Percentiles rank a stretch among this genome's conserved stretches.
Conservation (phyloP, 2,329 filamentous ascomycete genomes). For the Aspergillus ustus region DNA sequence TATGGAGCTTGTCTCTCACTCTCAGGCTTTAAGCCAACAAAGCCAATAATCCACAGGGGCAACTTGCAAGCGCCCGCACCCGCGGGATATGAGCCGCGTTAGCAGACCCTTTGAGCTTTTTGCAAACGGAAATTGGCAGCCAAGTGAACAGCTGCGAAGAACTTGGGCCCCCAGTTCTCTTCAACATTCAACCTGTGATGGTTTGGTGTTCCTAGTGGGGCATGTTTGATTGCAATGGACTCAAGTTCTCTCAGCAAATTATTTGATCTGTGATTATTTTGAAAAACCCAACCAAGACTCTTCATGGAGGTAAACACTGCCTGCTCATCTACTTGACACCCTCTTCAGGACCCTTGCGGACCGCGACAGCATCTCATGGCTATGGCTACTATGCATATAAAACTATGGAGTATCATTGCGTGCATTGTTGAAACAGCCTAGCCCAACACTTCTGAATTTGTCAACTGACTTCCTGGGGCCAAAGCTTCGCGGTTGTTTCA, state of each 20-base stretch:
- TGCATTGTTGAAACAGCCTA: background rate
- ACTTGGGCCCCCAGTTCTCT: constrained; percentile 25
- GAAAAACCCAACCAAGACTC: background rate
- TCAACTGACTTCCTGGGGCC: background rate
- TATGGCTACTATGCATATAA: background rate
- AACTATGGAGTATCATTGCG: background rate
- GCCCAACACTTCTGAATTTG: background rate
- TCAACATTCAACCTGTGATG: background rate
- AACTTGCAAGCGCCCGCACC: background rate
- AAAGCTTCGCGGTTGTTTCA: constrained; percentile 11
- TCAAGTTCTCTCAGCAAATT: constrained; percentile 8
- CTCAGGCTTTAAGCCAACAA: background rate
- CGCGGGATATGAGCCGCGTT: constrained; percentile 8
- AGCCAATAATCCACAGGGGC: background rate
- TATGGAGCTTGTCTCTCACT: background rate
- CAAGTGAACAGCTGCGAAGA: constrained; percentile 2
- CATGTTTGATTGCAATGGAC: constrained; percentile 17
- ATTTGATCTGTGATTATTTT: background rate
- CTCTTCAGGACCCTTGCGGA: background rate
- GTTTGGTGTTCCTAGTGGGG: constrained; percentile 21
- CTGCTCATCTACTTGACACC: constrained; percentile 1
- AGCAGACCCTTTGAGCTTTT: constrained; percentile 3
- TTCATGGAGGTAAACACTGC: background rate
- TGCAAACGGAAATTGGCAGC: background rate
- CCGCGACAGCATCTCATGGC: background rate